phyloP scores from a whole-genome alignment of 2,329 filamentous ascomycete species.

The Meredithiella fracta region DNA sequence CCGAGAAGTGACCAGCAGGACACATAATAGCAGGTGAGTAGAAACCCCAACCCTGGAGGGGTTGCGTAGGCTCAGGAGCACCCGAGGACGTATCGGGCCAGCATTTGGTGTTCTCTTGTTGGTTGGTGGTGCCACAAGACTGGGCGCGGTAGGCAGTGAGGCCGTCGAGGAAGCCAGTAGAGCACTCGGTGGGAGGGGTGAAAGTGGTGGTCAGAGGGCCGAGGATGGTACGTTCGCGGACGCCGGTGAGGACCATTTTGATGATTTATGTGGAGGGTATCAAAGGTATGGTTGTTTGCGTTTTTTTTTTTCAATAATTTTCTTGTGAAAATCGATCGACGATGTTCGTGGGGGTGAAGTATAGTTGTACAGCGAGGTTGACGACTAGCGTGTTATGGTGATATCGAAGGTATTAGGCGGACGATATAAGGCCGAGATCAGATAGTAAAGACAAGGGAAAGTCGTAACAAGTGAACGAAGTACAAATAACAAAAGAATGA shows the following conservation, averaged over 20 bases:
- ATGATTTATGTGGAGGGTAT: neutral
- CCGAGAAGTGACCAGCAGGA: constrained; percentile 20
- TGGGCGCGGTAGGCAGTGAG: constrained; percentile 11
- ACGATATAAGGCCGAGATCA: neutral
- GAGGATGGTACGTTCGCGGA: constrained; percentile 12
- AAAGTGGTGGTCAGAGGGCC: constrained; percentile 16
- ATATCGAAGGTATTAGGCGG: neutral
- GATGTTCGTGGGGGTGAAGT: neutral
- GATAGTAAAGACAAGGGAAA: neutral
- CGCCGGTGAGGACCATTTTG: constrained; percentile 13
- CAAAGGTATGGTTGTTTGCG: neutral
- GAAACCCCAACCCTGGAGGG: constrained; percentile 22
- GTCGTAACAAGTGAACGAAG: constrained; percentile 1
- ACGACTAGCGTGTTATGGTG: neutral
- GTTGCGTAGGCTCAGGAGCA: constrained; percentile 12
- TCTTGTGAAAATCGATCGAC: neutral
- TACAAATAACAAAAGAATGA: neutral
- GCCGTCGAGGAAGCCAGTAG: constrained; percentile 12
- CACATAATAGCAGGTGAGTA: constrained; percentile 23
- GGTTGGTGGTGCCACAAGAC: constrained; percentile 8
- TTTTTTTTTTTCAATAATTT: neutral
- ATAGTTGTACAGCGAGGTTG: neutral
- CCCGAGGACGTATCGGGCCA: constrained; percentile 11
- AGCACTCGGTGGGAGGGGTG: constrained; percentile 13
- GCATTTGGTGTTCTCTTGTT: constrained; percentile 12